Evolutionary conservation across 768 basidiomycete species (phyloP), one percentile per base, ranked within the genome.

Genomic region (Tylopilus sp.): DNA sequence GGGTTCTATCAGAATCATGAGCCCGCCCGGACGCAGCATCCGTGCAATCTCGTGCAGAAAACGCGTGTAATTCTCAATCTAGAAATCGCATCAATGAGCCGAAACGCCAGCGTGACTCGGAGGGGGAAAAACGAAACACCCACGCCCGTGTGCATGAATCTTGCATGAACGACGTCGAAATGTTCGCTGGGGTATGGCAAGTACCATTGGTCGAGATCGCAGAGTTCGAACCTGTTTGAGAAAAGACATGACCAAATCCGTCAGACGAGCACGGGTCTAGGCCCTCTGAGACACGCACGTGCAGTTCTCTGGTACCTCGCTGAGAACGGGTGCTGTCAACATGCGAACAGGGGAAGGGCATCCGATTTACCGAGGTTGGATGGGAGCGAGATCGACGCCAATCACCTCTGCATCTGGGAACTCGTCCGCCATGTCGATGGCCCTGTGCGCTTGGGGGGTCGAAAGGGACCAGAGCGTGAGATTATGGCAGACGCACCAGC

Each of bases 341-440:
- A n/a, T 34, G 46, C 43, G 52, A 54, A 50, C 13, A 46, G 45
- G 42, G 33, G 17, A 33, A 19, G 45, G 33, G n/a, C 1, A 43
- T 56, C 28, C 62, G 65, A 30, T 51, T n/a, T 69, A 87, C 86
- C 81, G 77, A 45, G 86, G 84, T 63, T 87, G 86, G 36, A 87
- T 80, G 57, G 86, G 86, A 22, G 85, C 85, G 30, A 88, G 76
- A 72, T 88, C 86, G 55, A 86, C 74, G 22, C 85, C 86, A 64
- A 83, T 77, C 56, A 87, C 82, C 58, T 86, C 82, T 53, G 76
- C 83, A 45, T 71, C 65, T 40, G 82, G 83, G 66, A 88, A 87
- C 67, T 85, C 84, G 59, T 87, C 84, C 45, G 86, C 86, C 71
- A 87, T 79, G 66, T 83, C 82, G 57, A 87, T 81, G 24, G 86